Percentiles rank a stretch among this genome's conserved stretches.
Conservation (phyloP, 306 rosid species). For the Elaeagnus macrophylla region DNA sequence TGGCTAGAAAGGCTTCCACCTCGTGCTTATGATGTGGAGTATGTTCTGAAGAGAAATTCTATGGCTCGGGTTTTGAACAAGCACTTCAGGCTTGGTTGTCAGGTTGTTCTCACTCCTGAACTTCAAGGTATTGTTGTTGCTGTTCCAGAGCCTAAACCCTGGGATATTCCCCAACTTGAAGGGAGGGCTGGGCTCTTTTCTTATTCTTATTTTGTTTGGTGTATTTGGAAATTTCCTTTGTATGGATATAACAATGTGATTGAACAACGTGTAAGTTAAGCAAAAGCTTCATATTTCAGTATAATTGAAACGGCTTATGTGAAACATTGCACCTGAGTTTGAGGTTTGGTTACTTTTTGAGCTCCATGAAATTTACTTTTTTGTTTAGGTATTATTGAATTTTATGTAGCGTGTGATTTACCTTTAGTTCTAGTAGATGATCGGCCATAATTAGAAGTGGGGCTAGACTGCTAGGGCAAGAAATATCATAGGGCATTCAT, state of each 20-base stretch:
- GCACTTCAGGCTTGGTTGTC: constrained; percentile 90
- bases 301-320: constrained; percentile 2
- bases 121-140: constrained; percentile 97
- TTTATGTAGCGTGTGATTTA: too few relatives aligned
- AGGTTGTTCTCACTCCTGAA: constrained; percentile 59
- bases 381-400: too few relatives aligned
- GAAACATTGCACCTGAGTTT: not conserved
- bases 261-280: not conserved
- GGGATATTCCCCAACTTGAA: constrained; percentile 60
- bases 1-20: constrained; percentile 88
- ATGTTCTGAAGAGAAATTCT: constrained; percentile 48
- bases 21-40: constrained; percentile 76
- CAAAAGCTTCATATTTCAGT: constrained; percentile 1
- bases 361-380: too few relatives aligned
- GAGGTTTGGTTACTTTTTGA: too few relatives aligned
- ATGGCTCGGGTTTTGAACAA: constrained; percentile 60
- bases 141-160: constrained; percentile 76
- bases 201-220: not conserved
- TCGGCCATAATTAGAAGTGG: too few relatives aligned
- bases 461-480: too few relatives aligned
- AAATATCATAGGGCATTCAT: too few relatives aligned
- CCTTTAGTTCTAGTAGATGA: too few relatives aligned
- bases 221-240: not conserved
- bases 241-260: constrained; percentile 4
- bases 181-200: not conserved